Percentiles rank a stretch among this genome's conserved stretches.
Evolutionary conservation across 2,329 filamentous ascomycete genomes (phyloP).

Genomic region (Mollisia scopiformis): DNA sequence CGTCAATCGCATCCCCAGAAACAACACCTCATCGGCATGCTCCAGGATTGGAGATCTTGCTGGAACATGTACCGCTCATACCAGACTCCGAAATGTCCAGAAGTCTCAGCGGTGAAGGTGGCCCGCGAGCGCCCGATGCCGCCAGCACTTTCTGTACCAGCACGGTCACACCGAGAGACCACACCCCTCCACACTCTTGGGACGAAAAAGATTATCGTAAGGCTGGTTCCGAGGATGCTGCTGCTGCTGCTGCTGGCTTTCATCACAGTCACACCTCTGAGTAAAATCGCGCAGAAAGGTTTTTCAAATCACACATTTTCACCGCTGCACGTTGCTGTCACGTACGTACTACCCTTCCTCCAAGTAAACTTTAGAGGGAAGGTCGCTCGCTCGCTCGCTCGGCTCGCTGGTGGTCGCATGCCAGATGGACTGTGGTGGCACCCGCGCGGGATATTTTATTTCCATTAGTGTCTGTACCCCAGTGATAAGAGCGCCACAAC

Average conservation of each 20-base stretch:
- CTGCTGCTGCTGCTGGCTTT: too few species aligned
- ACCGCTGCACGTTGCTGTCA: too few species aligned
- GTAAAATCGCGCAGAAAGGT: too few species aligned
- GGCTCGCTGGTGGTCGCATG: too few species aligned
- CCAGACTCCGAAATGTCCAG: too few species aligned
- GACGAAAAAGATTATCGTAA: too few species aligned
- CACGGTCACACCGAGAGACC: background rate
- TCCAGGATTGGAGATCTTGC: constrained; percentile 13
- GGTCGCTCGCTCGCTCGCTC: constrained; percentile 9
- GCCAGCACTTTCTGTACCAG: too few species aligned
- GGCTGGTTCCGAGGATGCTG: too few species aligned
- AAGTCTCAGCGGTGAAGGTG: constrained; percentile 11
- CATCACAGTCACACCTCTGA: too few species aligned
- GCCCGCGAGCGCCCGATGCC: background rate
- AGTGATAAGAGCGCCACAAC: constrained; percentile 24
- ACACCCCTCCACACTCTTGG: background rate
- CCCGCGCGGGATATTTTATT: constrained; percentile 23
- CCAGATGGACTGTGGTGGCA: constrained; percentile 2
- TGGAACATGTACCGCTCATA: constrained; percentile 6
- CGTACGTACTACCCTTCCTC: too few species aligned
- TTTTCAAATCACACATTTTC: too few species aligned
- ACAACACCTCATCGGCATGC: constrained; percentile 10
- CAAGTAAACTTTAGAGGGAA: constrained; percentile 4
- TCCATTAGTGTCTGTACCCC: background rate
- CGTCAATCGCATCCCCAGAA: constrained; percentile 18